These are phyloP conservation scores for Ceratocystis cubensis DNA, from an alignment of 2,329 filamentous ascomycete species.

Conservation along the genomic window DNA sequence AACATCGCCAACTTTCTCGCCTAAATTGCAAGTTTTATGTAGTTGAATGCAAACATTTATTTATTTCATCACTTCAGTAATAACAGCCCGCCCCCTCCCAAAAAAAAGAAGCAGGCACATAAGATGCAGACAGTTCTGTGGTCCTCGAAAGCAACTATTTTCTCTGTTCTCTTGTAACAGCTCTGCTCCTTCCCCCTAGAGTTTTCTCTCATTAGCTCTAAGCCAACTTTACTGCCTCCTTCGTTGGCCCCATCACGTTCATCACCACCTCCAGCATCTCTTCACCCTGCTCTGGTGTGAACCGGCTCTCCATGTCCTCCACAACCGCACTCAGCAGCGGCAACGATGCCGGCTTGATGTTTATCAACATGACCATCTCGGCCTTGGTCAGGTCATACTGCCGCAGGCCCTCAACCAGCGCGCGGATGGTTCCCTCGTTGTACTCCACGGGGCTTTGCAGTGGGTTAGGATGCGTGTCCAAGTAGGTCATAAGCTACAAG, in stretches of 20 bases:
- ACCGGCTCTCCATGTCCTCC: constrained; percentile 51
- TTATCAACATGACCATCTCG: constrained; percentile 56
- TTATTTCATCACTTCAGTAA: not conserved
- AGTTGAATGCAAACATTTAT: not conserved
- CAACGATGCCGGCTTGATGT: constrained; percentile 46
- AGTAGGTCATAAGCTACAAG: constrained; percentile 46
- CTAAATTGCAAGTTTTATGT: not conserved
- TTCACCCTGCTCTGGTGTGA: constrained; percentile 45
- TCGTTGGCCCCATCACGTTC: constrained; percentile 42
- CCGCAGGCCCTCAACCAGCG: constrained; percentile 43
- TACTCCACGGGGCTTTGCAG: constrained; percentile 44
- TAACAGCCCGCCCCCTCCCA: too few relatives aligned
- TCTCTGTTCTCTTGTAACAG: too few relatives aligned
- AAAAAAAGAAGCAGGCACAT: too few relatives aligned
- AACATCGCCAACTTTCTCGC: not conserved
- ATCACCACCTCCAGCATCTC: constrained; percentile 45
- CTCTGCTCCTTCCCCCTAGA: too few relatives aligned
- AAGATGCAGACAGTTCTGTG: too few relatives aligned
- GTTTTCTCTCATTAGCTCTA: constrained; percentile 24
- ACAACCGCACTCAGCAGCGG: constrained; percentile 50
- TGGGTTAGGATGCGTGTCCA: constrained; percentile 43
- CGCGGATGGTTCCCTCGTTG: constrained; percentile 38
- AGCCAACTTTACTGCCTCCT: constrained; percentile 26
- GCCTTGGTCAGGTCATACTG: constrained; percentile 52
- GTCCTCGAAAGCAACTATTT: too few relatives aligned